phyloP scores from a whole-genome alignment of 192 early-diverging fungal species.

The Entomortierella chlamydospora region DNA sequence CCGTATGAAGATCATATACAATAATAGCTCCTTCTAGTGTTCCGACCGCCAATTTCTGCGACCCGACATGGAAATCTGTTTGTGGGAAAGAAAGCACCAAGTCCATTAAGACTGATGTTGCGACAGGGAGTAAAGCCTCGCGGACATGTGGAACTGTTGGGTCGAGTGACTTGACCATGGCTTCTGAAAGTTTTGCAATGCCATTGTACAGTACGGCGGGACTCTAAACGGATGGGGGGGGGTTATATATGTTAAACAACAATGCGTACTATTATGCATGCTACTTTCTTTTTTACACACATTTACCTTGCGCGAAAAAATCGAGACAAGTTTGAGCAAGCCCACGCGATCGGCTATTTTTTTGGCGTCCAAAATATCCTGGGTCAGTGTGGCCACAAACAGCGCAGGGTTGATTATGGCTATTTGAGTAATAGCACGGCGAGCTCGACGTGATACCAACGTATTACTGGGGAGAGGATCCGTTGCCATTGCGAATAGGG shows the following conservation, averaged over 20 bases:
- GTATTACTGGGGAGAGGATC: conserved; percentile 49
- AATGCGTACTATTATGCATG: no score
- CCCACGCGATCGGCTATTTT: conserved; percentile 66
- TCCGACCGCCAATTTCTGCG: conserved; percentile 84
- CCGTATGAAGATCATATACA: conserved; percentile 87
- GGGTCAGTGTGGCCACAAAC: conserved; percentile 79
- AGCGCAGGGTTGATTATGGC: conserved; percentile 71
- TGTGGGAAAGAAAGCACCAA: conserved; percentile 77
- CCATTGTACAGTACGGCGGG: conserved; percentile 73
- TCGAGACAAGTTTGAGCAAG: conserved; percentile 73
- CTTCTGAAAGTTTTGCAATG: conserved; percentile 74
- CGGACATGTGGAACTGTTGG: conserved; percentile 80
- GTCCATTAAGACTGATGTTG: conserved; percentile 67
- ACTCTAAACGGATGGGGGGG: conserved; percentile 57
- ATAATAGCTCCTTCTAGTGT: conserved; percentile 78
- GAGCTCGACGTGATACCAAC: conserved; percentile 67
- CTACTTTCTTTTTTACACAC: neutral
- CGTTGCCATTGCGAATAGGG: conserved; percentile 67
- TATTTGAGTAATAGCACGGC: conserved; percentile 78
- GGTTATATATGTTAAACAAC: no score
- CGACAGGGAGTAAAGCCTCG: conserved; percentile 72
- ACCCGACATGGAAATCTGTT: conserved; percentile 77
- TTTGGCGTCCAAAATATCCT: conserved; percentile 79
- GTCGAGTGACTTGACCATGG: conserved; percentile 86
- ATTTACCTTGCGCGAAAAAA: conserved; percentile 80